A percentile compares a stretch with the other conserved stretches of the same genome.
phyloP scores from a whole-genome alignment of 495 filamentous ascomycete genomes.

The Glarea lozoyensis region DNA sequence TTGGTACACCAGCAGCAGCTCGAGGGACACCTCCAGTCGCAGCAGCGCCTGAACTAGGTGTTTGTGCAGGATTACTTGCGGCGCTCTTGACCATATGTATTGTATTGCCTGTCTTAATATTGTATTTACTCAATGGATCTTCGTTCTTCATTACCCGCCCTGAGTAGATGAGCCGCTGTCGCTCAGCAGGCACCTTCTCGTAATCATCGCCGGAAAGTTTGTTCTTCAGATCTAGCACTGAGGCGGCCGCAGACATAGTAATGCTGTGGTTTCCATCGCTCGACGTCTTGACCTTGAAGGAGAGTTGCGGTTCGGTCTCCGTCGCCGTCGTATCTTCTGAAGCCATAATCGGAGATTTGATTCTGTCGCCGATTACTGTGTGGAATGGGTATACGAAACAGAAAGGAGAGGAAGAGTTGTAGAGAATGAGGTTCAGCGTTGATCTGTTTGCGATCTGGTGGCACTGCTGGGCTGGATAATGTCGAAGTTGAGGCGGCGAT shows the following conservation, averaged over 20 bases:
- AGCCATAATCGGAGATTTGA: slow-evolving; percentile 45
- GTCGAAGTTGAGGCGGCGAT: slow-evolving; percentile 3
- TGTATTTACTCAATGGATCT: slow-evolving; percentile 76
- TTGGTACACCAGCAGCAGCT: slow-evolving; percentile 52
- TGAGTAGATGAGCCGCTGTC: slow-evolving; percentile 94
- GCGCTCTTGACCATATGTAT: slow-evolving; percentile 95
- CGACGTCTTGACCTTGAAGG: slow-evolving; percentile 90
- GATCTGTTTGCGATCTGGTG: neutral
- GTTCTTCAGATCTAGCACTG: slow-evolving; percentile 77
- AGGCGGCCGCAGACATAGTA: slow-evolving; percentile 67
- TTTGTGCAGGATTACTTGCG: slow-evolving; percentile 72
- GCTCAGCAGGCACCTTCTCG: slow-evolving; percentile 74
- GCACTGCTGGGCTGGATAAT: no score
- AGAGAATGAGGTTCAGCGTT: neutral
- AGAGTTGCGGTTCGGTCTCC: slow-evolving; percentile 49
- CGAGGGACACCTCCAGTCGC: slow-evolving; percentile 41
- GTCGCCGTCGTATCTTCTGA: slow-evolving; percentile 38
- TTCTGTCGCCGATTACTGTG: no score
- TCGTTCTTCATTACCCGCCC: slow-evolving; percentile 92
- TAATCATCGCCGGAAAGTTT: slow-evolving; percentile 74
- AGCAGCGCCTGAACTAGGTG: slow-evolving; percentile 34
- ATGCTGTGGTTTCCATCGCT: slow-evolving; percentile 76
- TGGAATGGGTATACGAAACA: no score
- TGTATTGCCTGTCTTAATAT: slow-evolving; percentile 93
- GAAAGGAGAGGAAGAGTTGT: neutral